These are phyloP conservation scores for Inosperma sp. DNA, from an alignment of 768 basidiomycete genomes.

Conservation along the genomic window DNA sequence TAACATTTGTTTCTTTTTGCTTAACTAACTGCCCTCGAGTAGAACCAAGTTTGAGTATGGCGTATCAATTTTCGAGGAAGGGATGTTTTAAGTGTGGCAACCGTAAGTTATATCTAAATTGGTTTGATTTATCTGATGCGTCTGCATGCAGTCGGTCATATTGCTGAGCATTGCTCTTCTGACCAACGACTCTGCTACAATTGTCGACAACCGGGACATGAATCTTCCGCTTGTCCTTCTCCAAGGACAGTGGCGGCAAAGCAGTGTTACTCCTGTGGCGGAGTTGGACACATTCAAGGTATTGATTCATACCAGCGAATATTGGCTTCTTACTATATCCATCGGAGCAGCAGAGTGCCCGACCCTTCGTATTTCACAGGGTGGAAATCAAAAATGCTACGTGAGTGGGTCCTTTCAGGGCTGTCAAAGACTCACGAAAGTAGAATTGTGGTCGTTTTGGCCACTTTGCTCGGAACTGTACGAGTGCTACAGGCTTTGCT, in stretches of 20 bases:
- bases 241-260: constrained; percentile 80
- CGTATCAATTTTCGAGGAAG: constrained; percentile 80
- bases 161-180: constrained; percentile 88
- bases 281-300: constrained; percentile 83
- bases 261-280: constrained; percentile 92
- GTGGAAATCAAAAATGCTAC: constrained; percentile 76
- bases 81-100: constrained; percentile 94
- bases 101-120: constrained; percentile 45
- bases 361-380: constrained; percentile 63
- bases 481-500: constrained; percentile 48
- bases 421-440: constrained; percentile 10
- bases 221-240: constrained; percentile 81
- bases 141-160: constrained; percentile 69
- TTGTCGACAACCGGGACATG: constrained; percentile 92
- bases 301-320: background rate
- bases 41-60: constrained; percentile 54
- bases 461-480: constrained; percentile 76
- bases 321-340: constrained; percentile 1
- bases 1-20: background rate
- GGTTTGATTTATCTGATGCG: constrained; percentile 8
- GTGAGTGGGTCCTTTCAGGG: constrained; percentile 40
- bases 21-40: constrained; percentile 12
- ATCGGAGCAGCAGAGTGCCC: constrained; percentile 64
- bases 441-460: constrained; percentile 81
- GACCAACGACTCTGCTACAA: constrained; percentile 91